Evolutionary conservation across 164 flowering plant species (phyloP).

Genomic region (Cinnamomum chago): DNA sequence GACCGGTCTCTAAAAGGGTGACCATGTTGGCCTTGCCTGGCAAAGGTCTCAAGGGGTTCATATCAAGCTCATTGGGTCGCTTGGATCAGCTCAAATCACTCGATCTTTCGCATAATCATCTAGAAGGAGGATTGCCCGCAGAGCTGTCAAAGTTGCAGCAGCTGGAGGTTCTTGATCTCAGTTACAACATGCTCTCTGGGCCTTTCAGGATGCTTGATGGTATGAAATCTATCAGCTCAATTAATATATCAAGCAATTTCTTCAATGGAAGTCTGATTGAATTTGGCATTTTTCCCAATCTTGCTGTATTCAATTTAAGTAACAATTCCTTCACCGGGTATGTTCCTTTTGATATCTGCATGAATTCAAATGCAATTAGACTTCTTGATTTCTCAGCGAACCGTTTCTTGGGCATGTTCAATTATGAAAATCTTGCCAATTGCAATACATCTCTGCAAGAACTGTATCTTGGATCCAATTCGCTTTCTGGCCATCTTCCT

Average conservation of each 20-base stretch:
- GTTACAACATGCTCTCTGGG: constrained; percentile 56
- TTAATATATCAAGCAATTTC: constrained; percentile 62
- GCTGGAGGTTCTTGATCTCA: constrained; percentile 67
- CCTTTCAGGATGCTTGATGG: constrained; percentile 34
- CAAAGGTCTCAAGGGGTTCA: constrained; percentile 48
- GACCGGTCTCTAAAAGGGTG: constrained; percentile 34
- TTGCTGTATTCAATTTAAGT: constrained; percentile 55
- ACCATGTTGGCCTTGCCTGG: constrained; percentile 34
- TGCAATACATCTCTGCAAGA: constrained; percentile 48
- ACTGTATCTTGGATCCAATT: constrained; percentile 47
- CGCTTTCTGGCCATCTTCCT: constrained; percentile 55
- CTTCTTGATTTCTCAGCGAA: constrained; percentile 66
- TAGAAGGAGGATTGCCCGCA: constrained; percentile 49
- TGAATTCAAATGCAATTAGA: constrained; percentile 30
- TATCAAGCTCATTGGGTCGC: constrained; percentile 44
- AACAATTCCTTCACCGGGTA: constrained; percentile 59
- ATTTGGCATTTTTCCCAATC: constrained; percentile 33
- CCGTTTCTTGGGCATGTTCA: constrained; percentile 44
- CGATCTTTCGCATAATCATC: constrained; percentile 61
- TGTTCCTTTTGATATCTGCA: constrained; percentile 40
- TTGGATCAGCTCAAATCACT: constrained; percentile 50
- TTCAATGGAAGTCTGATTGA: constrained; percentile 42
- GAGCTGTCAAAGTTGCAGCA: constrained; percentile 50
- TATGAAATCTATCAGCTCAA: constrained; percentile 32
- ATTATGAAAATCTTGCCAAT: constrained; percentile 34